Base-by-base conservation (phyloP, 805 yeast species). In the Isabelozyma gotoi region DNA sequence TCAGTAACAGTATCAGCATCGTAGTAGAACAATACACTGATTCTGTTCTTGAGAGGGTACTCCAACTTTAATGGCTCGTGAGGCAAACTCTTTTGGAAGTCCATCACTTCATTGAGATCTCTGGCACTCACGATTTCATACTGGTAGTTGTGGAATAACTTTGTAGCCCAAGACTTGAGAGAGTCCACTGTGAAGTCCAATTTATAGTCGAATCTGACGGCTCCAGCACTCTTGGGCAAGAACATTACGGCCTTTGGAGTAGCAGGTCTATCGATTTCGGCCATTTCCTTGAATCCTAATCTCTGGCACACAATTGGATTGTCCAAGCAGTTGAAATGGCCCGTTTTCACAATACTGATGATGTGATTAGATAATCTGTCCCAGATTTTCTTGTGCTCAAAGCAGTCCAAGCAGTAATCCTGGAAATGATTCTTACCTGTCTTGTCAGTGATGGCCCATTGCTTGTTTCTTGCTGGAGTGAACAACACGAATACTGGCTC, bases 401-500 rank as follows among this genome's bases (percentile, higher is more conserved):
- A 51, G 50, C 88, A 80, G 39, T 74, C 73, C 14, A 70, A 68
- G 53, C 85, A 81, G 10, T 47, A 37, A 7, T 55, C 50, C 11
- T 60, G 52, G 43, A 76, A 79, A 4, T 63, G 55, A n/a, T 53
- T 52, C 41, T 68, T 68, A 4, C 62, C 61, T 4, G 59, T 53
- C 16, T 51, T 49, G 17, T 67, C 72, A 11, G 59, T 54, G 12
- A 55, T 50, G 16, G 60, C 56, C 53, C 71, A 62, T 43, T 76
- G 66, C 20, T 74, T 60, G 37, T 73, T 69, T 4, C 73, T 60
- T 2, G 81, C 63, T 2, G 91, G 90, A 80, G 85, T 85, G 46
- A 86, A 81, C 12, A 86, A 75, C 3, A 86, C 71, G 48, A 86
- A 63, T 42, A 69, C 62, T 2, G 92, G 87, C 19, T 65, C 63